Conservation (phyloP, 1,284 basidiomycete genomes). For the Baeospora myosura region DNA sequence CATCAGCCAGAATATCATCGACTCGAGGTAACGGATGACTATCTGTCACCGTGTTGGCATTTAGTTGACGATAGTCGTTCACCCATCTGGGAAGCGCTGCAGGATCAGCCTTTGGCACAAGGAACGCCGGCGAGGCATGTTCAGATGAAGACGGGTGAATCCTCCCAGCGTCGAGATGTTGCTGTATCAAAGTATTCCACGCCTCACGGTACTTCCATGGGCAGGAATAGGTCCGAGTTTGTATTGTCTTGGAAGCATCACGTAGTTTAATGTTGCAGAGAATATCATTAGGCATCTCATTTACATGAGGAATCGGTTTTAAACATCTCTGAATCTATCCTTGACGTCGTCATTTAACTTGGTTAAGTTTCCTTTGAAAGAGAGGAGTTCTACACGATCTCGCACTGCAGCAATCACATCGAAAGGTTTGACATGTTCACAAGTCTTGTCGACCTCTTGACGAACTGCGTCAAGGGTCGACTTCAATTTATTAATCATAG, state of each 20-base stretch:
- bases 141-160: conserved; percentile 20
- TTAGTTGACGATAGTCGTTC: conserved; percentile 27
- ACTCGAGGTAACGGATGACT: conserved; percentile 25
- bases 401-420: conserved; percentile 11
- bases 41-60: conserved; percentile 27
- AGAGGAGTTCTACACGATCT: conserved; percentile 11
- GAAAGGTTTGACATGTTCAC: neutral
- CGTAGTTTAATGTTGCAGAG: conserved; percentile 19
- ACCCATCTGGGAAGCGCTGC: conserved; percentile 25
- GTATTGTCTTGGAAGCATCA: conserved; percentile 17
- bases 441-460: neutral
- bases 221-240: conserved; percentile 15
- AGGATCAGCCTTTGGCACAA: conserved; percentile 28
- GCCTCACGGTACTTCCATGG: conserved; percentile 21
- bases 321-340: conserved; percentile 11
- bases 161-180: conserved; percentile 21
- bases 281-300: conserved; percentile 18
- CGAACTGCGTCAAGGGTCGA: neutral
- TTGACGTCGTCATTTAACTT: conserved; percentile 9
- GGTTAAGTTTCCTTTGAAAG: conserved; percentile 8
- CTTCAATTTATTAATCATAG: neutral
- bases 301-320: conserved; percentile 11
- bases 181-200: conserved; percentile 21
- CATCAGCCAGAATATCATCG: conserved; percentile 21
- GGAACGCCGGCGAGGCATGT: conserved; percentile 23